phyloP scores from a whole-genome alignment of 192 early-diverging fungal species.

The Helicostylum pulchrum region DNA sequence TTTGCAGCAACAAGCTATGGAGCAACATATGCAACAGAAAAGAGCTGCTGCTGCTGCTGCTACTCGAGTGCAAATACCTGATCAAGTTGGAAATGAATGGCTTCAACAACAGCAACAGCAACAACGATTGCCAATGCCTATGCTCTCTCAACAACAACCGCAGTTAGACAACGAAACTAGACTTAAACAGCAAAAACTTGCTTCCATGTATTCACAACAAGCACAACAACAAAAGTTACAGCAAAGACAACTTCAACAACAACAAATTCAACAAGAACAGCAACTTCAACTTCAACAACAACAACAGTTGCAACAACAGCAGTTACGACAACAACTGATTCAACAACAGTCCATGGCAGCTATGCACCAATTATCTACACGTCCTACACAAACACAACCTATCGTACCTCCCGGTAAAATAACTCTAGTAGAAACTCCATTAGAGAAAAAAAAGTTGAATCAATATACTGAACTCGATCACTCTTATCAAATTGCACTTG shows the following conservation, averaged over 20 bases:
- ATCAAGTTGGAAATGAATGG: neutral
- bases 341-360: neutral
- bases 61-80: neutral
- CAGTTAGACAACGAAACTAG: slow-evolving; percentile 1
- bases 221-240: neutral
- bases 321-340: neutral
- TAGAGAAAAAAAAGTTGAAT: slow-evolving; percentile 32
- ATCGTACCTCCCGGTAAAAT: slow-evolving; percentile 10
- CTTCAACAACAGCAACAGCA: neutral
- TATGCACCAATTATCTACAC: neutral
- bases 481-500: slow-evolving; percentile 46
- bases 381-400: neutral
- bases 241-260: neutral
- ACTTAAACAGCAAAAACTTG: neutral
- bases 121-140: neutral
- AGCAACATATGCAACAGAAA: neutral
- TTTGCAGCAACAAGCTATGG: neutral
- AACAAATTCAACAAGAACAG: neutral
- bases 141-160: neutral
- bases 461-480: slow-evolving; percentile 43
- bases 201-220: slow-evolving; percentile 13
- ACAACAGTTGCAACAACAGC: neutral
- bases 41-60: neutral
- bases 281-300: neutral
- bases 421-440: slow-evolving; percentile 4